Conservation (phyloP, 2,329 filamentous ascomycete genomes). For the Cladorrhinum sp. region DNA sequence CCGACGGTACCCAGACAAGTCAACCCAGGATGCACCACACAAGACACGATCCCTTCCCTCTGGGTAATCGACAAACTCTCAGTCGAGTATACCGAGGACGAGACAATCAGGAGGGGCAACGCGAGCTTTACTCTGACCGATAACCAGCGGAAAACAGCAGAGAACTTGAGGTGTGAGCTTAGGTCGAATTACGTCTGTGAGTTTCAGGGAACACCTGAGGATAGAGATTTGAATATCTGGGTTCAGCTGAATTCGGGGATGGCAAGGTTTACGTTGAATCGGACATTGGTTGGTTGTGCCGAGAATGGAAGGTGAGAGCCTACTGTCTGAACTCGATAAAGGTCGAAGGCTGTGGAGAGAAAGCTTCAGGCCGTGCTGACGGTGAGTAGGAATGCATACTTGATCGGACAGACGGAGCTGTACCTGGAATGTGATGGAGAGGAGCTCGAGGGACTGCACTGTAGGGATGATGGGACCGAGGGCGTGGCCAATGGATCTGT, state of each 20-base stretch:
- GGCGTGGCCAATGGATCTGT: conserved; percentile 1
- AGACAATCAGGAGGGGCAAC: conserved; percentile 10
- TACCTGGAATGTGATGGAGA: conserved; percentile 3
- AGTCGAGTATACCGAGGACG: conserved; percentile 18
- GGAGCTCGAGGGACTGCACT: neutral
- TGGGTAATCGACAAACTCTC: conserved; percentile 15
- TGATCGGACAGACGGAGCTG: conserved; percentile 1
- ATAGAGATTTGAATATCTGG: conserved; percentile 18
- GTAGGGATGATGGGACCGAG: neutral
- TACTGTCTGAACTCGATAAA: neutral
- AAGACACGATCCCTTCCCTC: neutral
- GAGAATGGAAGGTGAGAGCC: neutral
- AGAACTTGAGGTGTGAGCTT: conserved; percentile 12
- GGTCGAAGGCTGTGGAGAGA: neutral
- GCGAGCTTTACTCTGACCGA: conserved; percentile 19
- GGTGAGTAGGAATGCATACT: neutral
- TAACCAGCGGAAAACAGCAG: conserved; percentile 9
- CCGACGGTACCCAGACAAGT: neutral
- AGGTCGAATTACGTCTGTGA: conserved; percentile 22
- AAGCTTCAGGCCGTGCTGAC: neutral
- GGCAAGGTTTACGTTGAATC: conserved; percentile 17
- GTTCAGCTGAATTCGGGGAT: conserved; percentile 21
- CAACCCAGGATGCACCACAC: neutral
- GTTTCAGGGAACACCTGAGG: conserved; percentile 13
- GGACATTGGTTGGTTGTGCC: neutral